Base-by-base conservation (phyloP, 495 filamentous ascomycete species). In the Penicillium soppii region DNA sequence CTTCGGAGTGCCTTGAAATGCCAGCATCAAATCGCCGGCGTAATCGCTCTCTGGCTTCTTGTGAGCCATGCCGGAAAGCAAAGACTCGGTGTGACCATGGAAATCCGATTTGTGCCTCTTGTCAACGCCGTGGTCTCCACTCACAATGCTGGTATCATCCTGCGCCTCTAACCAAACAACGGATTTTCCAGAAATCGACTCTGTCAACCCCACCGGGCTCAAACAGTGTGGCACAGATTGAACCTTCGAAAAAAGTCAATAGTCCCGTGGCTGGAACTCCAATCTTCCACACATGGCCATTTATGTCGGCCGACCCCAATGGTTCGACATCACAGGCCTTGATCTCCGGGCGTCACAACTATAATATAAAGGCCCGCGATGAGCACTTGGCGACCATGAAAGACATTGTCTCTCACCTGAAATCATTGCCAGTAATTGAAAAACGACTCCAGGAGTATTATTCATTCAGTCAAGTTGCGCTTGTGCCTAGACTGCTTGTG, bases 71-170 rank as follows among this genome's bases (percentile, higher is more conserved):
- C 6, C 43, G 58, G 20, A 36, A 52, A 36, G 30, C 41, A 16
- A 61, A 61, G 20, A 48, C 12, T 23, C 42, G 54, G 22, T 61
- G 58, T 43, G 58, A 61, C 41, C 58, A 61, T 15, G 25, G 33
- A 0, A 54, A 52, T 30, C 58, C 58, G 23, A 16, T 61, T 32
- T 61, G 58, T 21, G 54, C 50, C 6, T 48, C 50, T 29, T 61
- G 58, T 27, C 42, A 15, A 13, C 54, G 54, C 19, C 54, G 58
- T 20, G 46, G 51, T 10, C 35, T 51, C 19, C 50, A 52, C 12
- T 54, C 54, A 29, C 37, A 20, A 17, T 61, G 58, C 51, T 58
- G 27, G 9, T 61, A 61, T 10, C 54, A 61, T 54, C 58, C 58
- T 7, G 50, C 54, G 7, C 58, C 58, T 32, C 37, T 61, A 2